Conservation (phyloP, 805 yeast genomes). For the Cyberlindnera mississippiensis region DNA sequence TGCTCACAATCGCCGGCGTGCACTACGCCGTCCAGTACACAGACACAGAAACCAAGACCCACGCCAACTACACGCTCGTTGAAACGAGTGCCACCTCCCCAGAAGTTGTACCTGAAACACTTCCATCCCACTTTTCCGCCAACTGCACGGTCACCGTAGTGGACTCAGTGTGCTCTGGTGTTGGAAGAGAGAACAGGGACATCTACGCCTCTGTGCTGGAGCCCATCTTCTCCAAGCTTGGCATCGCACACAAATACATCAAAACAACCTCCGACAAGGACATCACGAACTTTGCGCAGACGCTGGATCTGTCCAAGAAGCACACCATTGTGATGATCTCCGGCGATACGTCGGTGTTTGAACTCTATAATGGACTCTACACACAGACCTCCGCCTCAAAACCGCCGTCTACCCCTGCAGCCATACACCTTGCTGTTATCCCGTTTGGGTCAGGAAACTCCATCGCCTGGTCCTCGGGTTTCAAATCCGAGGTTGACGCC, state of each 20-base stretch:
- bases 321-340: constrained; percentile 60
- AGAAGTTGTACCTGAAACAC: background rate
- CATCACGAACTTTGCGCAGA: constrained; percentile 37
- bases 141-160: constrained; percentile 24
- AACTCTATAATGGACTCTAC: constrained; percentile 54
- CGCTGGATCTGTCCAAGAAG: constrained; percentile 21
- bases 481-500: constrained; percentile 32
- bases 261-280: constrained; percentile 39
- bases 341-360: constrained; percentile 84
- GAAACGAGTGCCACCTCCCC: background rate
- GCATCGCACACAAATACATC: constrained; percentile 37
- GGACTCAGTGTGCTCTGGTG: constrained; percentile 36
- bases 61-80: constrained; percentile 2
- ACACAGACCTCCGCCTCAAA: constrained; percentile 18
- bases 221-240: constrained; percentile 43
- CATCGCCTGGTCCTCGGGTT: constrained; percentile 56
- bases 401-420: background rate
- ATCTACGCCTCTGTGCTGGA: constrained; percentile 40
- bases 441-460: constrained; percentile 92
- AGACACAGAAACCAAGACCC: constrained; percentile 2
- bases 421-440: constrained; percentile 33
- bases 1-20: background rate
- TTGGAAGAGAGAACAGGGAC: constrained; percentile 33
- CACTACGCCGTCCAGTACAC: constrained; percentile 3
- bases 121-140: constrained; percentile 11